Evolutionary conservation across 495 filamentous ascomycete species (phyloP), one percentile per base, ranked within the genome.

Genomic region (Penicillium argentinense): DNA sequence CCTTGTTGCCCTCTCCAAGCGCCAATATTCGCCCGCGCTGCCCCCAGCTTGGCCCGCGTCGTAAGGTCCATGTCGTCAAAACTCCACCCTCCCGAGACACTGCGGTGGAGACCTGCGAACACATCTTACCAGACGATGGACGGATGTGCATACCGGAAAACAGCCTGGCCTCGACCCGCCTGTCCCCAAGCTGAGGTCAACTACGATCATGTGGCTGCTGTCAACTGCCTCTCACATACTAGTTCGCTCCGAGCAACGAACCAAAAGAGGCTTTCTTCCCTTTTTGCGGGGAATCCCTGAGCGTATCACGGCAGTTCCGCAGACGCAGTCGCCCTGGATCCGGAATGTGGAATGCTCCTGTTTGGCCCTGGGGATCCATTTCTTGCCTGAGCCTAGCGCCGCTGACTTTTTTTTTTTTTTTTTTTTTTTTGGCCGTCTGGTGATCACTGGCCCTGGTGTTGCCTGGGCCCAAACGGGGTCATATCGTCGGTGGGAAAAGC

Each of bases 281-380:
- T 21, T 49, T 60, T 60, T 63, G 60, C 60, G 60, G 60, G 60
- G 60, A 63, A 63, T 61, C 60, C 57, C 46, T 60, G 60, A 37
- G 54, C 60, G 60, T 60, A 61, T 63, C 60, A 63, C 51, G 40
- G 43, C 29, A 47, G 42, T 48, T 50, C 54, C 54, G 46, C 48
- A 41, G 44, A 32, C 47, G 37, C 47, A 41, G 48, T 22, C 14
- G 42, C 36, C 17, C 53, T 58, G 3, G 30, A 54, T 60, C 34
- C 29, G 53, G 57, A 57, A 63, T 63, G 60, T 57, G 57, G 47
- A 49, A 49, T 60, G 50, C 41, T 55, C 36, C 45, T 49, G 58
- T 30, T 39, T 45, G 40, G 27, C 33, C 40, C 38, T 38, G 38
- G 45, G 30, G 42, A 56, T 49, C 47, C 39, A 46, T 48, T 53